Base-by-base conservation (phyloP, 192 early-diverging fungal genomes). In the Backusella circina region DNA sequence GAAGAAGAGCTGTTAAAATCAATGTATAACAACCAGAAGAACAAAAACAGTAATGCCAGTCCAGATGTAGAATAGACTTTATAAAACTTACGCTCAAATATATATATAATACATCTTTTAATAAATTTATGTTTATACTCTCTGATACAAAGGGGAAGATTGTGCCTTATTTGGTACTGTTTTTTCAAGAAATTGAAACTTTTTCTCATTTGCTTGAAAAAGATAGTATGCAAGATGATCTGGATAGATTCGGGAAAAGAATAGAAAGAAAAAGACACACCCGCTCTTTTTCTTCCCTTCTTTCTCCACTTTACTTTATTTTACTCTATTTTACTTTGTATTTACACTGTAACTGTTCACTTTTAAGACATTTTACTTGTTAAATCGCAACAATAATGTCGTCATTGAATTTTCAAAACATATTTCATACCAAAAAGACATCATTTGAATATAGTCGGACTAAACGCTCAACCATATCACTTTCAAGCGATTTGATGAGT, bases 1-100 rank as follows among this genome's bases (percentile, higher is more conserved):
- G 85, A 94, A 50, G 68, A 85, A 8, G 88, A 92, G 73, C 77
- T 90, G 32, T 77, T 94, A 47, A 87, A 87, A 76, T 75, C 78
- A 13, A 76, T 90, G 77, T 88, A 84, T 61, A 30, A 39, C 15
- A 41, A 23, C 6, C 38, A 44, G 9, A 70, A 70, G 31, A 35
- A 5, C 65, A 26, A 33, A 61, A 54, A 7, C 51, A 54, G 18
- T 54, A 54, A 54, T 54, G 7, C 51, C 21, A 54, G 21, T 21
- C 51, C 51, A n/a, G 51, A 54, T 54, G 51, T 23, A 9, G 51
- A 54, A 54, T 54, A 54, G 21, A 54, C 10, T 23, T 54, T 54
- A 54, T 54, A 54, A 54, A 54, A 21, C 21, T 23, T 54, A 54
- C 21, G n/a, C 51, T 54, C 21, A 54, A 41, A 47, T 61, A 61